Evolutionary conservation across 192 early-diverging fungal species (phyloP).

Genomic region (Thoreauomyces humboldtii): DNA sequence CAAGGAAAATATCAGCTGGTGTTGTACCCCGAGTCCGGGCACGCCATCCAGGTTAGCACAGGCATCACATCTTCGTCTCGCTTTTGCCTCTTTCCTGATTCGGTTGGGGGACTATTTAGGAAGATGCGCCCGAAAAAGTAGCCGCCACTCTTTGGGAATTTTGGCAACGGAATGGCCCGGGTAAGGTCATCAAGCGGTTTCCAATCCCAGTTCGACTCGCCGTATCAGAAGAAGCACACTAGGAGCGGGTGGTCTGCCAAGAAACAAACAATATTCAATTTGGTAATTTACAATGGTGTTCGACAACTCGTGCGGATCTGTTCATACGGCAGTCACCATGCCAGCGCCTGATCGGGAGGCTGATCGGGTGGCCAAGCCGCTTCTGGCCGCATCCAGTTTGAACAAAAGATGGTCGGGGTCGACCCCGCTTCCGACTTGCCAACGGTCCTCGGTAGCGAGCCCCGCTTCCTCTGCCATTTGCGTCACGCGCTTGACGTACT

Average conservation of each 20-base stretch:
- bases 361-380: too few species aligned
- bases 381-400: too few species aligned
- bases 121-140: constrained; percentile 47
- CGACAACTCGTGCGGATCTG: too few species aligned
- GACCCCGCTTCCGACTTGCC: neutral
- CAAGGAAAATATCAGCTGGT: constrained; percentile 50
- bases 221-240: too few species aligned
- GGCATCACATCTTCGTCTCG: neutral
- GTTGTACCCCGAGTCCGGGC: constrained; percentile 48
- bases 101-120: constrained; percentile 12
- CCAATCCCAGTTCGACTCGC: constrained; percentile 32
- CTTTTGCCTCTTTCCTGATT: neutral
- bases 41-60: constrained; percentile 31
- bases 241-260: too few species aligned
- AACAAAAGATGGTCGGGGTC: neutral
- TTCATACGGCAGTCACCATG: too few species aligned
- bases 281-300: too few species aligned
- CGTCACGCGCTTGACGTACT: constrained; percentile 18
- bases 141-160: constrained; percentile 37
- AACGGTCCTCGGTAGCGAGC: neutral
- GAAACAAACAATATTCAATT: too few species aligned
- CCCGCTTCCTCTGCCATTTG: constrained; percentile 13
- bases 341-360: too few species aligned
- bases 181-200: constrained; percentile 36
- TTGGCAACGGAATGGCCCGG: constrained; percentile 35